Base-by-base conservation (phyloP, 2,329 filamentous ascomycete genomes). In the Hymenoscyphus repandus region DNA sequence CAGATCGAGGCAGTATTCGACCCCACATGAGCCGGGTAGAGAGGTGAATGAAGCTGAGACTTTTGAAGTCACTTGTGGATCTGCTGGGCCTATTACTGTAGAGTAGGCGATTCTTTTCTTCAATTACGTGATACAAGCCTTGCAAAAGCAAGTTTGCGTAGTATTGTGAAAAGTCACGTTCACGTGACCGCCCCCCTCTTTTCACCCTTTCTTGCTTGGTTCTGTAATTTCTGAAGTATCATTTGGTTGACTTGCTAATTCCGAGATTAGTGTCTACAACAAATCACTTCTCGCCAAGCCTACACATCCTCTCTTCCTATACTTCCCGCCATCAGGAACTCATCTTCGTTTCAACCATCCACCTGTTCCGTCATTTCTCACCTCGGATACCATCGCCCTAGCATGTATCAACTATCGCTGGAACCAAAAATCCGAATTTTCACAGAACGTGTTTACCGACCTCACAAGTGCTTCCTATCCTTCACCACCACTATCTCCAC, bases 391-490 rank as follows among this genome's bases (percentile, higher is more conserved):
- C 68, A 75, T 64, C 31, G 72, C 79, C 1, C 71, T 78, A 0
- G 79, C 74, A 5, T 73, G 73, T 49, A 78, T 85, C 61, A 77
- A 82, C 61, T 85, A 84, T 63, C 72, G 80, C 13, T 85, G 82
- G 81, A 59, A 60, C 27, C 37, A 59, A 58, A 36, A 46, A 45
- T 27, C 61, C 43, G 41, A 40, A 40, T 36, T 31, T 13, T 30
- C 30, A 17, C 18, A 10, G 15, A 31, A 12, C 30, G 22, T 13
- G 18, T 27, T 36, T 22, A 42, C 37, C 3, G 31, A 48, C 32
- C 15, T 36, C 17, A 4, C 38, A 27, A 34, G 15, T 10, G 33
- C 17, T 31, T 47, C 6, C 6, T 17, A 27, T 40, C 27, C 36
- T 10, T 40, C 52, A 9, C 32, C 54, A n/a, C 31, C 47, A 6